Evolutionary conservation across 495 filamentous ascomycete genomes (phyloP), one percentile per base, ranked within the genome.

Genomic region (Cercophora sp.): DNA sequence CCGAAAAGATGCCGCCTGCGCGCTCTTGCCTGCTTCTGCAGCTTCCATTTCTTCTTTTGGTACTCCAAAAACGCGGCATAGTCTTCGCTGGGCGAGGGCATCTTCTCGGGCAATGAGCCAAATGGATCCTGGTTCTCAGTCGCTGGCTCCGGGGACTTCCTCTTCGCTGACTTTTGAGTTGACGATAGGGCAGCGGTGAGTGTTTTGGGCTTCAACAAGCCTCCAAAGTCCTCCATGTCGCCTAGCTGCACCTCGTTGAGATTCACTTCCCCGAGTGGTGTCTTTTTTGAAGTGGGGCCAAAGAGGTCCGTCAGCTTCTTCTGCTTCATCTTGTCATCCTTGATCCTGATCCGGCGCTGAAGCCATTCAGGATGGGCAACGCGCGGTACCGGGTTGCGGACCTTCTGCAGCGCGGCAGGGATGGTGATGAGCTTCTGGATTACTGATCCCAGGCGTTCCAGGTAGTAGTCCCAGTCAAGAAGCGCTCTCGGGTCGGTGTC

Each of bases 391-490:
- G 93, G 93, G 60, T 99, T 99, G 27, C 85, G 79, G 34, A 97
- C 78, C 66, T 96, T 97, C 65, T 99, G 93, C 15, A 97, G 73
- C 8, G 94, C 93, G 6, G 93, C 93, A 15, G 93, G 93, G 61
- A 99, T 99, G 5, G 93, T 99, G 69, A 99, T 96, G 40, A 99
- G 78, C 69, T 99, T 99, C 70, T 99, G 93, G 25, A 99, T 89
- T 37, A 97, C 94, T 0, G 91, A 96, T 1, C 90, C 91, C 24
- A 99, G 72, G 66, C 93, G 89, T 58, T 99, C 93, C 24, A 88
- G 77, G 62, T 99, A 99, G 64, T 99, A 99, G 51, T 88, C 79
- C 93, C 93, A 99, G 65, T 96, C 93, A 37, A 99, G 85, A 25
- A 97, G 73, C 8, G 74, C 81, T 57, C 93, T 77, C 8, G 91